Evolutionary conservation across 192 early-diverging fungal species (phyloP), one percentile per base, ranked within the genome.

Genomic region (Thoreauomyces humboldtii): DNA sequence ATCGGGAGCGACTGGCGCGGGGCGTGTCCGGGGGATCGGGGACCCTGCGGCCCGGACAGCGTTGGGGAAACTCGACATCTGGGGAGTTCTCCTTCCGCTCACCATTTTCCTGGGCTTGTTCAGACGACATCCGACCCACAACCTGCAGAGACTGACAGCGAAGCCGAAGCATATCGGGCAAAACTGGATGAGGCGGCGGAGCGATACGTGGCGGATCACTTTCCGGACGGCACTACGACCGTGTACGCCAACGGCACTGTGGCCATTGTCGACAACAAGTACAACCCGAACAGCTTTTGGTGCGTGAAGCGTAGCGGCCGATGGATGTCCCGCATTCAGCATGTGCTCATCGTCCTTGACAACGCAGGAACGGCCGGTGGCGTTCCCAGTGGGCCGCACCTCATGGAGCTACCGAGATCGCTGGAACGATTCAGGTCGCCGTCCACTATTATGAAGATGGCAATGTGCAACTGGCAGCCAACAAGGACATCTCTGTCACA

Each of bases 391-490:
- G 93, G 93, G 82, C 77, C 11, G 80, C 87, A 43, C 60, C 87
- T 48, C 67, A 81, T n/a, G 78, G 72, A 15, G 70, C 81, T 0
- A 71, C 65, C 33, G 77, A 86, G 12, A 57, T 96, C 14, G 87
- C 82, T 47, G 95, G 94, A 1, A 76, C 70, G 15, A 66, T 89
- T 27, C 86, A 86, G 65, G 89, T 91, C 22, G 78, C 88, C 42
- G 93, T 99, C 17, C 97, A 99, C 66, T 99, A 99, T 73, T 99
- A 94, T 74, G 97, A 99, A 81, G 95, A 99, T 65, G 97, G 97
- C 15, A 99, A 99, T 63, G 95, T 99, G 37, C 97, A 99, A 75
- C 72, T 98, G 41, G 88, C 93, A 54, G 80, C 89, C 22, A 76
- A 82, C 22, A 91, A 92, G 62, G 88, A 91, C 6, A 70, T 88